Evolutionary conservation across 73 alveolate genomes (phyloP).

Genomic region (Paramecium octaurelia): DNA sequence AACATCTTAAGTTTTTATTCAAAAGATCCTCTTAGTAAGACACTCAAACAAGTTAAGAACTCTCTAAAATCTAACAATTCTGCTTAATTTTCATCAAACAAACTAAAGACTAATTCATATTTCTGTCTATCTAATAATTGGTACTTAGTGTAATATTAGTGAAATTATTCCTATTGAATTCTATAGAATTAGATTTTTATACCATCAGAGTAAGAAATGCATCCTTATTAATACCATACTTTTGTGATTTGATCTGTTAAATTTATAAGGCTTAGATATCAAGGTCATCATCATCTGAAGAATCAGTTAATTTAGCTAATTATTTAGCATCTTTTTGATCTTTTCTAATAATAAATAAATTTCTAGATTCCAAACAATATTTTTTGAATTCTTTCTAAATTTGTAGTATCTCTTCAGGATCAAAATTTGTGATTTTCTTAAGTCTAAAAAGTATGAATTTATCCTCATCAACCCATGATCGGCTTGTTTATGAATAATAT

Average conservation of each 20-base stretch:
- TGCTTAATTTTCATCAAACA: constrained; percentile 15
- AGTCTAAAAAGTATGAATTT: neutral
- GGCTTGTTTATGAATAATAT: neutral
- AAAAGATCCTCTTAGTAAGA: neutral
- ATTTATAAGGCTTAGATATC: neutral
- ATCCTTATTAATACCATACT: constrained; percentile 18
- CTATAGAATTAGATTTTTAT: neutral
- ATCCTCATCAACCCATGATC: constrained; percentile 31
- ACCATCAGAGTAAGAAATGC: constrained; percentile 8
- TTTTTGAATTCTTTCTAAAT: constrained; percentile 8
- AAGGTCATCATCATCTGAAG: neutral
- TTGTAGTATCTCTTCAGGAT: neutral
- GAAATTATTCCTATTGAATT: neutral
- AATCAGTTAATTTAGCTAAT: neutral
- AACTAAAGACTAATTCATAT: neutral
- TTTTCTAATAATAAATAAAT: neutral
- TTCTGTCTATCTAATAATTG: neutral
- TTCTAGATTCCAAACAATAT: neutral
- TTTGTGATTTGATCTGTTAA: neutral
- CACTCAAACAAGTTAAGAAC: neutral
- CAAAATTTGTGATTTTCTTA: neutral
- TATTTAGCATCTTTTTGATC: neutral
- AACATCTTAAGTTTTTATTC: constrained; percentile 35
- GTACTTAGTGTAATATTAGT: neutral
- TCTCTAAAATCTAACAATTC: constrained; percentile 36